phyloP scores from a whole-genome alignment of 1,284 basidiomycete species.

The Phellinidium pouzarii region DNA sequence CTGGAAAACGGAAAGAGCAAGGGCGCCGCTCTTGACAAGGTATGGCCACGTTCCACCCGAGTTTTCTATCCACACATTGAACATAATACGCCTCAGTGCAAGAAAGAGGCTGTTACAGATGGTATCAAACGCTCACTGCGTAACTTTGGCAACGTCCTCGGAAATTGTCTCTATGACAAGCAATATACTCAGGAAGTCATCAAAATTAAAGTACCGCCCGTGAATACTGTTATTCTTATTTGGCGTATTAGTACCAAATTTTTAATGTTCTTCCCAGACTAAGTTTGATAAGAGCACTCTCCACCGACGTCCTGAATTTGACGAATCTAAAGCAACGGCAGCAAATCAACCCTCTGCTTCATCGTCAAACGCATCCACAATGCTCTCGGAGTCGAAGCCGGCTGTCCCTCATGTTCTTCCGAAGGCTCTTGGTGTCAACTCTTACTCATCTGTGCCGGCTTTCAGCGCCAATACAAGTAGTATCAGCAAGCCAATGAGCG shows the following conservation, averaged over 20 bases:
- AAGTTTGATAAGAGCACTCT: slow-evolving; percentile 72
- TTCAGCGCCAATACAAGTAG: not conserved
- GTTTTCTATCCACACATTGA: not conserved
- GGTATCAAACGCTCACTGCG: slow-evolving; percentile 86
- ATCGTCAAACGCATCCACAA: not conserved
- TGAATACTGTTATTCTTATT: slow-evolving; percentile 35
- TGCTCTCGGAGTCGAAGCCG: not conserved
- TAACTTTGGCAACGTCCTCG: slow-evolving; percentile 90
- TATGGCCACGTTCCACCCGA: slow-evolving; percentile 29
- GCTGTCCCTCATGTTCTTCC: not conserved
- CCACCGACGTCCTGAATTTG: slow-evolving; percentile 74
- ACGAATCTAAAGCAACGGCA: slow-evolving; percentile 30
- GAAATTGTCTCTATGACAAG: slow-evolving; percentile 96
- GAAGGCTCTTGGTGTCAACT: slow-evolving; percentile 6
- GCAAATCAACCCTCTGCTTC: slow-evolving; percentile 10
- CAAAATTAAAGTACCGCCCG: slow-evolving; percentile 79
- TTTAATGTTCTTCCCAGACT: slow-evolving; percentile 38
- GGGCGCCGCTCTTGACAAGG: slow-evolving; percentile 88
- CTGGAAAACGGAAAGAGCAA: slow-evolving; percentile 84
- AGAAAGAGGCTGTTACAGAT: slow-evolving; percentile 97
- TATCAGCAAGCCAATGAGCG: slow-evolving; percentile 23
- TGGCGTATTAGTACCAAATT: slow-evolving; percentile 14
- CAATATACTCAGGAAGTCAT: slow-evolving; percentile 76
- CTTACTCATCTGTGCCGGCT: not conserved
- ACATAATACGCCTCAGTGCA: slow-evolving; percentile 81